These are phyloP conservation scores for Apiospora koreana DNA, from an alignment of 2,329 filamentous ascomycete genomes.

Conservation along the genomic window DNA sequence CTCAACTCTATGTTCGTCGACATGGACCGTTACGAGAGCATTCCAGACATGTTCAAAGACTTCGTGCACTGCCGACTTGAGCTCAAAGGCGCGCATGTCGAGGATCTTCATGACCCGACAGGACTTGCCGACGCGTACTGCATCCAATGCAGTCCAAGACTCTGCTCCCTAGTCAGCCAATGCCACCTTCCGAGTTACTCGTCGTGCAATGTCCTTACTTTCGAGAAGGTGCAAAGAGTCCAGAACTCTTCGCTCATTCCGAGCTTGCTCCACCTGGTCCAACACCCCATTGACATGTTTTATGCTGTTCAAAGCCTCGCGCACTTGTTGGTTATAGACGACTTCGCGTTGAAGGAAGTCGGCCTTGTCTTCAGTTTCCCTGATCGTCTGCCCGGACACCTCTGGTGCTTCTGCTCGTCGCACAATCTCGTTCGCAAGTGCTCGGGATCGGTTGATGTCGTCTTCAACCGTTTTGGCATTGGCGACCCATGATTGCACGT, in stretches of 20 bases:
- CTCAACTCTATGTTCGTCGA: slow-evolving; percentile 52
- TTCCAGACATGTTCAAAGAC: slow-evolving; percentile 73
- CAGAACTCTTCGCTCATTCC: slow-evolving; percentile 54
- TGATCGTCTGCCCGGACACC: slow-evolving; percentile 52
- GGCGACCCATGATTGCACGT: slow-evolving; percentile 83
- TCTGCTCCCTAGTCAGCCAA: slow-evolving; percentile 38
- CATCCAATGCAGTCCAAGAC: slow-evolving; percentile 58
- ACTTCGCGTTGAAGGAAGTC: slow-evolving; percentile 60
- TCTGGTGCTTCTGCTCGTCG: slow-evolving; percentile 69
- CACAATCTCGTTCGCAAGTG: slow-evolving; percentile 79
- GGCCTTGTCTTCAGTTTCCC: slow-evolving; percentile 55
- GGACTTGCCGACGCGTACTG: slow-evolving; percentile 60
- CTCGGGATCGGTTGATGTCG: slow-evolving; percentile 80
- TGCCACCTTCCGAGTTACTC: no score
- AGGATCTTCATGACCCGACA: slow-evolving; percentile 67
- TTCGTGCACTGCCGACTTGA: slow-evolving; percentile 67
- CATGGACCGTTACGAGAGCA: slow-evolving; percentile 64
- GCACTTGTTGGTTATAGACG: slow-evolving; percentile 59
- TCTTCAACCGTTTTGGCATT: slow-evolving; percentile 83
- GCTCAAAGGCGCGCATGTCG: slow-evolving; percentile 62
- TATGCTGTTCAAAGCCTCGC: slow-evolving; percentile 51
- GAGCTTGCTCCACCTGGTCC: slow-evolving; percentile 59
- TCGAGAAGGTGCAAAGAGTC: slow-evolving; percentile 60
- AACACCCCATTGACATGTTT: slow-evolving; percentile 62
- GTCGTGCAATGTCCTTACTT: slow-evolving; percentile 38